phyloP scores from a whole-genome alignment of 139 green algal genomes.

The Closterium sp. region DNA sequence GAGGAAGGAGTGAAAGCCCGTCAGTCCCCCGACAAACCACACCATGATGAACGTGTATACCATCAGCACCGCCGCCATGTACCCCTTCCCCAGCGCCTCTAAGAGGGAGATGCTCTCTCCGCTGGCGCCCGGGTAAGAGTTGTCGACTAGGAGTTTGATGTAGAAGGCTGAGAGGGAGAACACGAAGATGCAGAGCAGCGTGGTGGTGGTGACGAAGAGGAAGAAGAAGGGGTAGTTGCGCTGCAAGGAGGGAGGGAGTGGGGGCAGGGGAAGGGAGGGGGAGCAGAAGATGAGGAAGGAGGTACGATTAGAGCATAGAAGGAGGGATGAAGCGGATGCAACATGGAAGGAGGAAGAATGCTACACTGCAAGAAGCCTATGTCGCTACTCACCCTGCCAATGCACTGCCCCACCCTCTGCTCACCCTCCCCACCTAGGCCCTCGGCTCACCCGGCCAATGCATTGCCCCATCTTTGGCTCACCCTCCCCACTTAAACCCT shows the following conservation, averaged over 20 bases:
- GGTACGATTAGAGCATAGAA: too few species aligned
- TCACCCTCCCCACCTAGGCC: too few species aligned
- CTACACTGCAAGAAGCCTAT: too few species aligned
- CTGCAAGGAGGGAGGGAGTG: slow-evolving; percentile 10
- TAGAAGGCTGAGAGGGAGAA: slow-evolving; percentile 64
- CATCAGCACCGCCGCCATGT: neutral
- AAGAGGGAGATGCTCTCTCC: neutral
- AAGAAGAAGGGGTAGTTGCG: slow-evolving; percentile 97
- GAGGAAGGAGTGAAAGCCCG: neutral
- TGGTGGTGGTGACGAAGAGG: slow-evolving; percentile 82
- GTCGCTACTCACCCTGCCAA: too few species aligned
- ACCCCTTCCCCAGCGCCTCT: neutral
- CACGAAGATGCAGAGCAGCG: slow-evolving; percentile 77
- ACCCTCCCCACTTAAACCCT: too few species aligned
- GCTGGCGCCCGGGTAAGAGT: slow-evolving; percentile 1
- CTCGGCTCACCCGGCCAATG: too few species aligned
- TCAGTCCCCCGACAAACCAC: neutral
- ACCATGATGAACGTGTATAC: neutral
- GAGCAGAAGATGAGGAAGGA: neutral
- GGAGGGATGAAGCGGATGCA: too few species aligned
- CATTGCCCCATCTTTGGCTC: too few species aligned
- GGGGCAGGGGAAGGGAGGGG: neutral
- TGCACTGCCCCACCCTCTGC: too few species aligned
- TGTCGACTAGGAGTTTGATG: slow-evolving; percentile 47
- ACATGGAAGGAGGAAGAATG: too few species aligned